Conservation (phyloP, 1,284 basidiomycete species). For the Tilletiopsis washingtonensis region DNA sequence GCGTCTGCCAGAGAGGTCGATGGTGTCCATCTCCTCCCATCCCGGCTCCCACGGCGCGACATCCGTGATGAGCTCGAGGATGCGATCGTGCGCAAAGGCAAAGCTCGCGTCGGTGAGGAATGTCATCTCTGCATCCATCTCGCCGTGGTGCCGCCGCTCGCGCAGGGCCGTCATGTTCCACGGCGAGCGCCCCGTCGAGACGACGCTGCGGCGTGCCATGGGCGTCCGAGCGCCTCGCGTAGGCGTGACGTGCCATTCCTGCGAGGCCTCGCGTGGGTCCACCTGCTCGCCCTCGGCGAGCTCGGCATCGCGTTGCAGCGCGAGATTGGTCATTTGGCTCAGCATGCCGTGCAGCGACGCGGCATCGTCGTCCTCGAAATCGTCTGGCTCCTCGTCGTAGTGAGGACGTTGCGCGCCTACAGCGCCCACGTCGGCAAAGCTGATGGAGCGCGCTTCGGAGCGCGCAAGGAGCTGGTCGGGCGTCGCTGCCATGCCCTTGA, state of each 20-base stretch:
- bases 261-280: not conserved
- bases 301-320: not conserved
- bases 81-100: constrained; percentile 76
- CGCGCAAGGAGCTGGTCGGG: not conserved
- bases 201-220: not conserved
- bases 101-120: constrained; percentile 91
- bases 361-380: not conserved
- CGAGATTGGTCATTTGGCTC: too few relatives aligned
- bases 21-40: constrained; percentile 72
- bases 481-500: constrained; percentile 6
- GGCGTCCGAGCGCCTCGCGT: not conserved
- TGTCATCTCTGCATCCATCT: constrained; percentile 57
- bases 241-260: not conserved
- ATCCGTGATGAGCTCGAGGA: constrained; percentile 88
- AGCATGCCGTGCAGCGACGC: not conserved
- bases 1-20: constrained; percentile 71
- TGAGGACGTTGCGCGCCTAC: too few relatives aligned
- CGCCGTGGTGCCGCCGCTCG: not conserved
- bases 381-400: too few relatives aligned
- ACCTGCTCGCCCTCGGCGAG: not conserved
- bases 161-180: not conserved
- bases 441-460: constrained; percentile 17
- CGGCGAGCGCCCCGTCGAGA: not conserved
- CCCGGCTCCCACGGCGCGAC: constrained; percentile 88
- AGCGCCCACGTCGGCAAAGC: constrained; percentile 26